Conservation (phyloP, 176 grass and related monocot genomes). For the Phoenix dactylifera region DNA sequence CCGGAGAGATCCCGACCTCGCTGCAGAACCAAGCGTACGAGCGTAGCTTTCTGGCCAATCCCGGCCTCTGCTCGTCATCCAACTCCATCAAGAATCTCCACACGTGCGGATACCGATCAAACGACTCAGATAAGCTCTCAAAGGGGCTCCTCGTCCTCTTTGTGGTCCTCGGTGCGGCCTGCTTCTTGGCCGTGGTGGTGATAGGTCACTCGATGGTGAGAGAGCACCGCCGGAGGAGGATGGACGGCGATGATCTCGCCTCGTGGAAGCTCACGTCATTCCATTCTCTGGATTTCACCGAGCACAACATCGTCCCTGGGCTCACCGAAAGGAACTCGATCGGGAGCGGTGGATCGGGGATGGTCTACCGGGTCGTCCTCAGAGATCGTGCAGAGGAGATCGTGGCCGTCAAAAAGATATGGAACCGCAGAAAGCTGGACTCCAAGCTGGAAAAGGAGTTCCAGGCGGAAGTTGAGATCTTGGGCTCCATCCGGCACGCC, state of each 20-base stretch:
- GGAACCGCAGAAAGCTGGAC: constrained; percentile 16
- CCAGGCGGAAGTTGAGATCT: constrained; percentile 36
- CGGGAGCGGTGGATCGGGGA: constrained; percentile 53
- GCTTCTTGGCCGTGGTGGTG: constrained; percentile 3
- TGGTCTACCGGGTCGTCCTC: constrained; percentile 49
- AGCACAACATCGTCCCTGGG: constrained; percentile 11
- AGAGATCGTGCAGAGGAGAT: neutral
- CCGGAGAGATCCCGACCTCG: constrained; percentile 26
- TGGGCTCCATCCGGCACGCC: constrained; percentile 43
- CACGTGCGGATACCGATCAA: neutral
- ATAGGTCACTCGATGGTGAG: neutral
- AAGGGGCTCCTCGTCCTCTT: constrained; percentile 16
- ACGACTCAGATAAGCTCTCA: neutral
- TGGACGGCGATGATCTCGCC: neutral
- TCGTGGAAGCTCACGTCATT: constrained; percentile 43
- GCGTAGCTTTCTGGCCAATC: constrained; percentile 33
- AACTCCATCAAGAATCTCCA: constrained; percentile 5
- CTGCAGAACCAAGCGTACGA: constrained; percentile 27
- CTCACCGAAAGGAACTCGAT: constrained; percentile 43
- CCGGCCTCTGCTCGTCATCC: constrained; percentile 18
- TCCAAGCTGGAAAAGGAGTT: constrained; percentile 32
- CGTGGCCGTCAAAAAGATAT: constrained; percentile 56
- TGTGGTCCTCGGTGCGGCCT: constrained; percentile 16
- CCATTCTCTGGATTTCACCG: constrained; percentile 26
- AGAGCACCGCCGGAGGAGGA: neutral